These are phyloP conservation scores for Friedmanniomyces simplex DNA, from an alignment of 495 filamentous ascomycete species.

Conservation along the genomic window DNA sequence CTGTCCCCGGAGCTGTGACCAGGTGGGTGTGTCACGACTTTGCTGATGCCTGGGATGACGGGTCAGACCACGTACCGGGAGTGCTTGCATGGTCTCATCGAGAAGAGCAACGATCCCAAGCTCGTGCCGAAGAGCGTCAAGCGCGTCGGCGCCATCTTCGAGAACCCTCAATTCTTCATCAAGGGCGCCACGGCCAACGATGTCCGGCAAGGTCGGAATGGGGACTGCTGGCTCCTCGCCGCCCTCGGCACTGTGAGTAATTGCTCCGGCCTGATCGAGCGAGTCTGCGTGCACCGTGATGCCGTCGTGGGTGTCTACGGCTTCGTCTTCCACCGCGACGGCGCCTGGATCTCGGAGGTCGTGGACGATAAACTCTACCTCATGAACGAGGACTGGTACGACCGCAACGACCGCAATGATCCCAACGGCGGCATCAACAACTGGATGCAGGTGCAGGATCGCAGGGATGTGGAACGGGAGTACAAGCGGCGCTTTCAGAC, in stretches of 20 bases:
- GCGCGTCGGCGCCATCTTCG: constrained; percentile 60
- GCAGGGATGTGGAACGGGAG: constrained; percentile 62
- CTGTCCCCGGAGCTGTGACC: too few species aligned
- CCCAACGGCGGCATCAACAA: constrained; percentile 27
- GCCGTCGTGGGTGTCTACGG: constrained; percentile 80
- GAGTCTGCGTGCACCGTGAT: constrained; percentile 66
- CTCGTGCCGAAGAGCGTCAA: constrained; percentile 27
- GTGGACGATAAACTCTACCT: constrained; percentile 81
- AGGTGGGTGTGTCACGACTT: too few species aligned
- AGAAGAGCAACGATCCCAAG: constrained; percentile 9
- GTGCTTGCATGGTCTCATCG: constrained; percentile 34
- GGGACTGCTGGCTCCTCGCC: constrained; percentile 87
- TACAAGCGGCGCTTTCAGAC: constrained; percentile 67
- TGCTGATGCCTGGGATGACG: too few species aligned
- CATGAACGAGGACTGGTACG: constrained; percentile 71
- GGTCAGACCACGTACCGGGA: constrained; percentile 47
- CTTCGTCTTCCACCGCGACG: constrained; percentile 85
- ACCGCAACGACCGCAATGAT: constrained; percentile 44
- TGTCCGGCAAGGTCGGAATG: constrained; percentile 68
- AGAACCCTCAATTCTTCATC: constrained; percentile 71
- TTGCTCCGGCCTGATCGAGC: constrained; percentile 64
- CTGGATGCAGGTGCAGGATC: constrained; percentile 58
- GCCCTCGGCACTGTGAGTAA: constrained; percentile 75
- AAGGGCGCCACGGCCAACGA: constrained; percentile 75
- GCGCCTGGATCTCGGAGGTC: constrained; percentile 82